phyloP scores from a whole-genome alignment of 202 grass and related monocot genomes.

The Setaria viridis region DNA sequence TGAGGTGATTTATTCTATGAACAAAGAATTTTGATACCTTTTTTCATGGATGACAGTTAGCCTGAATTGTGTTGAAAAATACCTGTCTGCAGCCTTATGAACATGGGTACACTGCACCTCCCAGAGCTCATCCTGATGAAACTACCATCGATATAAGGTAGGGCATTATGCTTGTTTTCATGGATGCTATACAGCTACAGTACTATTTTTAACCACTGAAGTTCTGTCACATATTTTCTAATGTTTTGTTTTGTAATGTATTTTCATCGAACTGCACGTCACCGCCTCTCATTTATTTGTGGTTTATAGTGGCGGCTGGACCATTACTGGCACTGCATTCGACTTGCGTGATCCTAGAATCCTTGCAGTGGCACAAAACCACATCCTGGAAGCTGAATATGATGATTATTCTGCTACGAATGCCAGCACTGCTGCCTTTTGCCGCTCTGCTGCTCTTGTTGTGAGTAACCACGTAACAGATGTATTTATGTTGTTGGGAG shows the following conservation, averaged over 20 bases:
- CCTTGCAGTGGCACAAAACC: constrained; percentile 74
- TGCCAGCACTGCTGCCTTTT: constrained; percentile 74
- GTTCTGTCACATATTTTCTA: neutral
- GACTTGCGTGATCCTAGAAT: constrained; percentile 74
- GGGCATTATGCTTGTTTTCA: constrained; percentile 27
- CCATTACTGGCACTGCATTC: constrained; percentile 64
- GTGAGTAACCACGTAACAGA: constrained; percentile 57
- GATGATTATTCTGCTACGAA: constrained; percentile 88
- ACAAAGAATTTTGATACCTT: constrained; percentile 14
- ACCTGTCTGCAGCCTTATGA: constrained; percentile 72
- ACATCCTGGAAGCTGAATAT: constrained; percentile 88
- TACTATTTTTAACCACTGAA: constrained; percentile 13
- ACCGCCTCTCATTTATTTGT: constrained; percentile 27
- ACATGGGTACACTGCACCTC: constrained; percentile 84
- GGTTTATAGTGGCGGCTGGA: constrained; percentile 65
- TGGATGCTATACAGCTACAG: neutral
- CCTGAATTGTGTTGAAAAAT: constrained; percentile 41
- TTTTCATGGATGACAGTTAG: neutral
- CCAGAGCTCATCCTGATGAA: constrained; percentile 74
- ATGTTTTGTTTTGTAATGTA: constrained; percentile 5
- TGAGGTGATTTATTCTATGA: constrained; percentile 57
- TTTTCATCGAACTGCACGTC: constrained; percentile 10
- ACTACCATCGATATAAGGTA: constrained; percentile 93
- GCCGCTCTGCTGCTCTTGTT: constrained; percentile 80
- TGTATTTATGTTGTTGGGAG: constrained; percentile 37